phyloP scores from a whole-genome alignment of 306 rosid species.

The Rubus idaeus region DNA sequence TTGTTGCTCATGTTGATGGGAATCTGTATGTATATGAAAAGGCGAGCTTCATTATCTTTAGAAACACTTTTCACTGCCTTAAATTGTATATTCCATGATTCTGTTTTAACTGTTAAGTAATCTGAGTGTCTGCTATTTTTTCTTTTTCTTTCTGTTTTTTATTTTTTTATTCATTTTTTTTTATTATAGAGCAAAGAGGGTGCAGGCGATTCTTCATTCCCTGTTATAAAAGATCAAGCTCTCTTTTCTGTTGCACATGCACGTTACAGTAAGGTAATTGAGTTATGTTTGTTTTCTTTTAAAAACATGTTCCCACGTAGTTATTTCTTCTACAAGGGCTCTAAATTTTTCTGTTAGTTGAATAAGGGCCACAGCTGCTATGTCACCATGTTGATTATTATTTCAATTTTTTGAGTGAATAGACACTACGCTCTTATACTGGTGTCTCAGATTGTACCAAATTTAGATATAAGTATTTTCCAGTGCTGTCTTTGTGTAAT shows the following conservation, averaged over 20 bases:
- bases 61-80: slow-evolving; percentile 18
- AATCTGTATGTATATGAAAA: slow-evolving; percentile 85
- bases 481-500: not conserved
- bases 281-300: slow-evolving; percentile 17
- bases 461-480: not conserved
- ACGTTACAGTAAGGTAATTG: slow-evolving; percentile 85
- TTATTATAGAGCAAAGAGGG: slow-evolving; percentile 73
- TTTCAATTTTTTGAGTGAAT: not conserved
- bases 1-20: slow-evolving; percentile 94
- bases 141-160: not conserved
- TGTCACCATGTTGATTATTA: not conserved
- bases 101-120: slow-evolving; percentile 11
- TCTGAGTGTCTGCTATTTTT: slow-evolving; percentile 26
- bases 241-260: slow-evolving; percentile 95
- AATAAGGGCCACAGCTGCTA: not conserved
- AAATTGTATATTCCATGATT: slow-evolving; percentile 17
- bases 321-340: not conserved
- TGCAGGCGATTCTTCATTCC: slow-evolving; percentile 85
- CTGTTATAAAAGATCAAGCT: slow-evolving; percentile 75
- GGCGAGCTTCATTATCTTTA: slow-evolving; percentile 53
- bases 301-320: not conserved
- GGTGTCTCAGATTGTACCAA: not conserved
- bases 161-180: not conserved
- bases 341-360: not conserved
- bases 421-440: not conserved